Evolutionary conservation across 352 stramenopile genomes (phyloP).

Genomic region (Pythium aquatile): DNA sequence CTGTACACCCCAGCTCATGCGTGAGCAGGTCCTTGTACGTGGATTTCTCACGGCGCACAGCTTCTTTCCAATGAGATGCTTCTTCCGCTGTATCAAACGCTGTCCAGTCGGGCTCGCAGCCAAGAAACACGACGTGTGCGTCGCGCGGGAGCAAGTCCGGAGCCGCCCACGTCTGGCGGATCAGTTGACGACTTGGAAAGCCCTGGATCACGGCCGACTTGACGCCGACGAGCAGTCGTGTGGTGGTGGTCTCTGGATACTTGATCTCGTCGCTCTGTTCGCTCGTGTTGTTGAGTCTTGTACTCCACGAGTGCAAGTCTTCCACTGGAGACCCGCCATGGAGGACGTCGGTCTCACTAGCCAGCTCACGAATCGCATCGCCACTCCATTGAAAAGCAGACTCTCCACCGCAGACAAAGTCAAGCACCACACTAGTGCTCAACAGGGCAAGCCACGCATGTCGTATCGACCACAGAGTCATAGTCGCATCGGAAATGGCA

Average conservation of each 20-base stretch:
- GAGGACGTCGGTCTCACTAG: too few species aligned
- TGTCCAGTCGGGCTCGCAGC: slow-evolving; percentile 22
- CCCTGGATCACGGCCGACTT: slow-evolving; percentile 37
- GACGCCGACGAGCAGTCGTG: slow-evolving; percentile 39
- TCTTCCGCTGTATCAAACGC: background rate
- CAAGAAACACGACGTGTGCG: slow-evolving; percentile 37
- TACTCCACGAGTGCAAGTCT: too few species aligned
- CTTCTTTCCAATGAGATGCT: background rate
- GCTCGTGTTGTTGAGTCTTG: too few species aligned
- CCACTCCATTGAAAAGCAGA: too few species aligned
- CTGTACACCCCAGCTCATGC: slow-evolving; percentile 40
- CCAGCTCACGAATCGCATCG: too few species aligned
- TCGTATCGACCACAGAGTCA: too few species aligned
- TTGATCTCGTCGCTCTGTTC: too few species aligned
- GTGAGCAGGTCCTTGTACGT: slow-evolving; percentile 47
- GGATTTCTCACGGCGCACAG: slow-evolving; percentile 29
- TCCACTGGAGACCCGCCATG: too few species aligned
- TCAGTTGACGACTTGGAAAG: slow-evolving; percentile 24
- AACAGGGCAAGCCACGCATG: too few species aligned
- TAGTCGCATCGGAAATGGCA: too few species aligned
- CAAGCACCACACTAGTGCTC: too few species aligned
- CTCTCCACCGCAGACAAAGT: too few species aligned
- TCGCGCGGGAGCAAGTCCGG: slow-evolving; percentile 2
- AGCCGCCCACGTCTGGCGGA: slow-evolving; percentile 35
- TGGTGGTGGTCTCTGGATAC: background rate